Conservation (phyloP, 805 yeast species). For the Wickerhamomyces rabaulensis region DNA sequence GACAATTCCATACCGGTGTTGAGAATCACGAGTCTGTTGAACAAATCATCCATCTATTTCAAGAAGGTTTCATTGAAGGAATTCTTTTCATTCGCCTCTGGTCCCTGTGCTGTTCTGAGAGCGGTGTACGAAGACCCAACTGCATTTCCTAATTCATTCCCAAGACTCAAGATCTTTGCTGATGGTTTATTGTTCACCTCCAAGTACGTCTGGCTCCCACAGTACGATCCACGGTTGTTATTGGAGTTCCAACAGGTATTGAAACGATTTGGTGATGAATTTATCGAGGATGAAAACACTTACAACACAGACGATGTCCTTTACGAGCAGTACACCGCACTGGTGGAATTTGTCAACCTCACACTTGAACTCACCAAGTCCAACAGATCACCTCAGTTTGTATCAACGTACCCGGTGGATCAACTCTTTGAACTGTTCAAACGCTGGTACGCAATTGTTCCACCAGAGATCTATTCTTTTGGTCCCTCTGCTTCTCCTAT, state of each 20-base stretch:
- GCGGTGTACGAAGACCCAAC: slow-evolving; percentile 13
- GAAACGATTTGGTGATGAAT: slow-evolving; percentile 14
- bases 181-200: slow-evolving; percentile 17
- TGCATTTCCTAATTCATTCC: slow-evolving; percentile 10
- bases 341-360: background rate
- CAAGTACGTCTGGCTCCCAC: slow-evolving; percentile 16
- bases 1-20: slow-evolving; percentile 10
- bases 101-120: slow-evolving; percentile 16
- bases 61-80: slow-evolving; percentile 8
- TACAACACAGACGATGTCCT: slow-evolving; percentile 6
- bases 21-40: slow-evolving; percentile 5
- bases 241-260: slow-evolving; percentile 15
- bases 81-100: slow-evolving; percentile 14
- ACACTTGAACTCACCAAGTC: slow-evolving; percentile 3
- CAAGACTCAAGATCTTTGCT: slow-evolving; percentile 10
- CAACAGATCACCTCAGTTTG: slow-evolving; percentile 8
- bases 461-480: slow-evolving; percentile 14
- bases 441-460: slow-evolving; percentile 14
- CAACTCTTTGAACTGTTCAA: slow-evolving; percentile 9
- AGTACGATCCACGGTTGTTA: slow-evolving; percentile 13
- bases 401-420: slow-evolving; percentile 15
- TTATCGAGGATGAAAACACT: slow-evolving; percentile 10
- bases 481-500: slow-evolving; percentile 7
- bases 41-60: slow-evolving; percentile 10
- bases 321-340: slow-evolving; percentile 1